phyloP scores from a whole-genome alignment of 805 yeast genomes.

The Torulaspora gathmanii region DNA sequence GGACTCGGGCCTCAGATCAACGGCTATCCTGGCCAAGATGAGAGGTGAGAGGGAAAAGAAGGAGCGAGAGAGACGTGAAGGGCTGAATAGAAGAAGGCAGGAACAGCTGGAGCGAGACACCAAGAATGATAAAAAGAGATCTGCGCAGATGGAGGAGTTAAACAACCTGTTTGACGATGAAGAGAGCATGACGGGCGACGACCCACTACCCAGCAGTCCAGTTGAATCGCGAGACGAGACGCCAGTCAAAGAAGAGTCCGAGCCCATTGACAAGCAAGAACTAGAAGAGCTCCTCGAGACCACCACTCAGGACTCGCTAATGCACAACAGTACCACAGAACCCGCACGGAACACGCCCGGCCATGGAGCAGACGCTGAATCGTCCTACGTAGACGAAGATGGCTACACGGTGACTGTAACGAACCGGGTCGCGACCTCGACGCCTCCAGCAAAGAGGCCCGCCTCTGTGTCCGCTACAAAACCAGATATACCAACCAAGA shows the following conservation, averaged over 20 bases:
- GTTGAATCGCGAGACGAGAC: conserved; percentile 2
- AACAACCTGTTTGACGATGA: conserved; percentile 30
- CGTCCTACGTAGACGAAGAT: conserved; percentile 31
- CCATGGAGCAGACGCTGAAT: conserved; percentile 3
- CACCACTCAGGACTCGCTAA: conserved; percentile 32
- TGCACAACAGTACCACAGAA: conserved; percentile 16
- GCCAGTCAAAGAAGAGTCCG: conserved; percentile 5
- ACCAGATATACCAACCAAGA: conserved; percentile 4
- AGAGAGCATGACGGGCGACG: conserved; percentile 6
- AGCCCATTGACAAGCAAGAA: conserved; percentile 15
- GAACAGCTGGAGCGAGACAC: conserved; percentile 14
- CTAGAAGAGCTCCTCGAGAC: conserved; percentile 32
- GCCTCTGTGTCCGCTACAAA: conserved; percentile 4
- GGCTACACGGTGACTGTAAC: conserved; percentile 37
- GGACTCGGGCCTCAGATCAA: conserved; percentile 28
- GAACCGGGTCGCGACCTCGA: conserved; percentile 19
- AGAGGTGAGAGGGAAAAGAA: conserved; percentile 31
- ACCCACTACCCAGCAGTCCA: neutral
- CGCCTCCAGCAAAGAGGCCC: conserved; percentile 12
- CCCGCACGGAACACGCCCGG: neutral
- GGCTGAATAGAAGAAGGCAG: conserved; percentile 26
- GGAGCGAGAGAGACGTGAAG: conserved; percentile 29
- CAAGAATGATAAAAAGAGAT: conserved; percentile 24
- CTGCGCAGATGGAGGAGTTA: conserved; percentile 31
- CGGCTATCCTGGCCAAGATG: conserved; percentile 33